Conservation (phyloP, 257 asterid genomes). For the Rauvolfia tetraphylla region DNA sequence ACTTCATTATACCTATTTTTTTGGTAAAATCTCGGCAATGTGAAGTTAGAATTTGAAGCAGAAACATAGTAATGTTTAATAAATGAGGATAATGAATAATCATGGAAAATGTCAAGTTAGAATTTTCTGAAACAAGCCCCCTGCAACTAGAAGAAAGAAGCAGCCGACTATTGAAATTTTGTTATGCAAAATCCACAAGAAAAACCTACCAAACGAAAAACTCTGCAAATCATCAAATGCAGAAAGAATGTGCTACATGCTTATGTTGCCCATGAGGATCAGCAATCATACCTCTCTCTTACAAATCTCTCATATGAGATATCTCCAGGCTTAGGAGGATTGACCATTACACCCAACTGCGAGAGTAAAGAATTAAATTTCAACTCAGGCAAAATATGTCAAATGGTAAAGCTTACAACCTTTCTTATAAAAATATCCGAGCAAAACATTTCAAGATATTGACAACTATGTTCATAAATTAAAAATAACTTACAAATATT, state of each 20-base stretch:
- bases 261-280: background rate
- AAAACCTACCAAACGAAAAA: background rate
- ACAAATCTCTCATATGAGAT: conserved; percentile 75
- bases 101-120: too few species aligned
- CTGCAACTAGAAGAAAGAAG: background rate
- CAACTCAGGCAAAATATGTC: background rate
- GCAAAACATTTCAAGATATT: background rate
- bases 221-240: background rate
- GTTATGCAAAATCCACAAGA: background rate
- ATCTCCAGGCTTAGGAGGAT: conserved; percentile 91
- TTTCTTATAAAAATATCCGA: background rate
- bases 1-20: background rate
- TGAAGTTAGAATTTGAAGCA: background rate
- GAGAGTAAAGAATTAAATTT: conserved; percentile 18
- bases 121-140: conserved; percentile 2
- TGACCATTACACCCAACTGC: conserved; percentile 95
- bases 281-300: conserved; percentile 65
- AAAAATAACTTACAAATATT: conserved; percentile 67
- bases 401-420: background rate
- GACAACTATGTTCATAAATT: background rate
- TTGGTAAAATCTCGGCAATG: background rate
- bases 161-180: background rate
- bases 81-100: background rate
- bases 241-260: background rate
- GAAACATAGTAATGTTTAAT: background rate